A percentile compares a stretch with the other conserved stretches of the same genome.
phyloP scores from a whole-genome alignment of 2,329 filamentous ascomycete genomes.

The Cladophialophora psammophila region DNA sequence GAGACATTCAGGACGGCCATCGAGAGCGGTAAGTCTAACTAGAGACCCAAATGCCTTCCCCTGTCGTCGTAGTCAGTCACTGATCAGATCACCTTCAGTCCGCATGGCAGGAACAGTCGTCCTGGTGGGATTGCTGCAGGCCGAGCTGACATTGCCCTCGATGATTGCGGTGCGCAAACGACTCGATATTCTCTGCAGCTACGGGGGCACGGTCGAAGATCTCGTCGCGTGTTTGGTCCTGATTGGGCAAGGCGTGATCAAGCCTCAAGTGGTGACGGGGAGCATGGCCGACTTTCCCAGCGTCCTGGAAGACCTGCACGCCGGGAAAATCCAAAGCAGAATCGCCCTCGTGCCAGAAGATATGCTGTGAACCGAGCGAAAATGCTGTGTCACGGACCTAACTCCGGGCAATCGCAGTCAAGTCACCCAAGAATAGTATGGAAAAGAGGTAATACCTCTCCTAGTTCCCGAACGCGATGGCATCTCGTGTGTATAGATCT shows the following conservation, averaged over 20 bases:
- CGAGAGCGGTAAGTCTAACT: slow-evolving; percentile 21
- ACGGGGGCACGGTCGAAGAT: slow-evolving; percentile 27
- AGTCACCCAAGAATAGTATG: no score
- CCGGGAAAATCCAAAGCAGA: slow-evolving; percentile 30
- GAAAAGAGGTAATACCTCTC: no score
- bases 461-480: no score
- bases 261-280: slow-evolving; percentile 29
- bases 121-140: slow-evolving; percentile 24
- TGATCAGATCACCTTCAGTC: slow-evolving; percentile 13
- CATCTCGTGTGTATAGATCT: no score
- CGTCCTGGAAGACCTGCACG: slow-evolving; percentile 28
- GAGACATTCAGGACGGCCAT: slow-evolving; percentile 29
- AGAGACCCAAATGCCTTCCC: not conserved
- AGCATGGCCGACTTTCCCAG: slow-evolving; percentile 25
- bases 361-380: not conserved
- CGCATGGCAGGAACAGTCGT: slow-evolving; percentile 30
- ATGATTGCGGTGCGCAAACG: slow-evolving; percentile 19
- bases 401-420: not conserved
- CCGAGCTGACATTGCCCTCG: slow-evolving; percentile 14
- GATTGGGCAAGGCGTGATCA: slow-evolving; percentile 26
- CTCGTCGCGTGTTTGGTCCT: slow-evolving; percentile 25
- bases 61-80: not conserved
- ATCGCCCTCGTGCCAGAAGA: slow-evolving; percentile 32
- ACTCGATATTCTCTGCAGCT: slow-evolving; percentile 29
- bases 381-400: not conserved